Evolutionary conservation across 2,329 filamentous ascomycete species (phyloP).

Genomic region (Venturia nashicola): DNA sequence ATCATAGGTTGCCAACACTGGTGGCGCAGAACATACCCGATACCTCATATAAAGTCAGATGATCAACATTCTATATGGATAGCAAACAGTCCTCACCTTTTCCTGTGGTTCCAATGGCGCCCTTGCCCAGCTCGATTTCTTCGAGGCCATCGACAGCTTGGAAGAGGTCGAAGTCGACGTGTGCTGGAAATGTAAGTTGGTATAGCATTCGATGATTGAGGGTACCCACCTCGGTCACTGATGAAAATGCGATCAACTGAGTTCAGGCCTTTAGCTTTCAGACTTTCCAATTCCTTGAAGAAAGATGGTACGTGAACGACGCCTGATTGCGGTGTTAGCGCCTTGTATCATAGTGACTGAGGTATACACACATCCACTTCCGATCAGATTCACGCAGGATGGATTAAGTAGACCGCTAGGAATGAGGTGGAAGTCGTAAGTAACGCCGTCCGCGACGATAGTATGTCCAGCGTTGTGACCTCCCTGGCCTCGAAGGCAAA

Average conservation of each 20-base stretch:
- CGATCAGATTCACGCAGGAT: constrained; percentile 59
- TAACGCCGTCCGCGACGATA: constrained; percentile 33
- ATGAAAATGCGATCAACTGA: constrained; percentile 49
- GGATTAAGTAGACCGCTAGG: constrained; percentile 63
- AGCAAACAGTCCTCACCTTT: constrained; percentile 31
- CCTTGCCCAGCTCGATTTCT: constrained; percentile 36
- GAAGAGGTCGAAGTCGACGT: constrained; percentile 55
- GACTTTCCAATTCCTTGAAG: constrained; percentile 50
- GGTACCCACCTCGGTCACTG: constrained; percentile 37
- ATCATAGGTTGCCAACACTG: not conserved
- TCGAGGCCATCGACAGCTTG: constrained; percentile 52
- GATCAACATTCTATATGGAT: not conserved
- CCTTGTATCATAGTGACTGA: not conserved
- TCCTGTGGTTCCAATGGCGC: constrained; percentile 38
- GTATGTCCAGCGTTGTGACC: constrained; percentile 21
- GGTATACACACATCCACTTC: constrained; percentile 31
- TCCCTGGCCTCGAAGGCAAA: constrained; percentile 4
- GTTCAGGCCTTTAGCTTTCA: constrained; percentile 47
- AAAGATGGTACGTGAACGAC: constrained; percentile 58
- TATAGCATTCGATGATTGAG: not conserved
- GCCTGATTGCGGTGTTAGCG: constrained; percentile 23
- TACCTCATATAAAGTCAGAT: constrained; percentile 4
- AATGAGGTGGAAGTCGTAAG: constrained; percentile 22
- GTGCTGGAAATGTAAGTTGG: constrained; percentile 20
- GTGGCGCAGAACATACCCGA: constrained; percentile 2